phyloP scores from a whole-genome alignment of 2,329 filamentous ascomycete species.

The Atkinsonella texensis region DNA sequence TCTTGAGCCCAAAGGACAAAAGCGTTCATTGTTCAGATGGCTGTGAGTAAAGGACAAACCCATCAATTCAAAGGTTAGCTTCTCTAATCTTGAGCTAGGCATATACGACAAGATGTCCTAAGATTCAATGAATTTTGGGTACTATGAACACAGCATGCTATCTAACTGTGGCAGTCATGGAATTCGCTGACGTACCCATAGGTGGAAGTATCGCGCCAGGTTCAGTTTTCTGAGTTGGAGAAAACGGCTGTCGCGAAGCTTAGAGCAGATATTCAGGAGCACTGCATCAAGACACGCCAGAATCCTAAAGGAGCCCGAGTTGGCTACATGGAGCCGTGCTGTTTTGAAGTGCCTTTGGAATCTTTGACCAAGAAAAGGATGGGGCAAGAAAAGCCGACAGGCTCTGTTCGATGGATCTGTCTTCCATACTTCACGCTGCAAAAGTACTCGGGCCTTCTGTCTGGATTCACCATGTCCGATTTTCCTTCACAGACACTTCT shows the following conservation, averaged over 20 bases:
- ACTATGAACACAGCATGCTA: background rate
- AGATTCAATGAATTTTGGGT: slow-evolving; percentile 32
- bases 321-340: slow-evolving; percentile 28
- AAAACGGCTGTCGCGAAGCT: slow-evolving; percentile 23
- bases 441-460: slow-evolving; percentile 27
- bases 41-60: slow-evolving; percentile 16
- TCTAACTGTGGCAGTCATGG: background rate
- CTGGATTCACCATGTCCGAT: slow-evolving; percentile 17
- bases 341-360: slow-evolving; percentile 24
- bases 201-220: slow-evolving; percentile 23
- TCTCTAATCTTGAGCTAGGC: slow-evolving; percentile 15
- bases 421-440: slow-evolving; percentile 36
- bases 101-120: slow-evolving; percentile 28
- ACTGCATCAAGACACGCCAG: slow-evolving; percentile 23
- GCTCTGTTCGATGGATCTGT: slow-evolving; percentile 27
- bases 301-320: slow-evolving; percentile 27
- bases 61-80: too few relatives aligned
- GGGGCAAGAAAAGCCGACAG: slow-evolving; percentile 5
- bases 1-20: slow-evolving; percentile 19
- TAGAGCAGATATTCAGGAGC: slow-evolving; percentile 25
- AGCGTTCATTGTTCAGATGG: slow-evolving; percentile 29
- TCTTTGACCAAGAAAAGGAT: slow-evolving; percentile 10
- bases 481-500: slow-evolving; percentile 32
- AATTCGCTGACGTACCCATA: slow-evolving; percentile 11
- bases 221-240: slow-evolving; percentile 22